A percentile compares a stretch with the other conserved stretches of the same genome.
phyloP scores from a whole-genome alignment of 78 protist species.

The Monosiga brevicollis region DNA sequence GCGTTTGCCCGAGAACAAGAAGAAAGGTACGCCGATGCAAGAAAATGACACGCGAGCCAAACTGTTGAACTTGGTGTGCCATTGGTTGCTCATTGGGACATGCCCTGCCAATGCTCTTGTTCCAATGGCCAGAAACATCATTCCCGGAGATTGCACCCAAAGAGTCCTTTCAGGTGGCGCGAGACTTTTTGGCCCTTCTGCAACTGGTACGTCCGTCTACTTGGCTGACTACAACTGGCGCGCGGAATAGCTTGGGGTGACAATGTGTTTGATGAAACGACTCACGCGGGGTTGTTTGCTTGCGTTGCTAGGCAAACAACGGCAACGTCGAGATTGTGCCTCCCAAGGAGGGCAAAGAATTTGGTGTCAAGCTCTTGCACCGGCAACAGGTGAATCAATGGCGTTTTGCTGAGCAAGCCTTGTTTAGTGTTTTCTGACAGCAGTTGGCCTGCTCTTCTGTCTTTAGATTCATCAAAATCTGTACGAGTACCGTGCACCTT shows the following conservation, averaged over 20 bases:
- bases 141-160: neutral
- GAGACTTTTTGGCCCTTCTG: slow-evolving; percentile 25
- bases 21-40: neutral
- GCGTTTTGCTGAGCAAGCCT: neutral
- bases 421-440: neutral
- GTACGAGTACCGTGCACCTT: too few species aligned
- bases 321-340: neutral
- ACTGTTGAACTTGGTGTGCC: neutral
- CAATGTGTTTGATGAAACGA: too few species aligned
- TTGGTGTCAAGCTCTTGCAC: too few species aligned
- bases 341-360: neutral
- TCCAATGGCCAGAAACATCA: neutral
- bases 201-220: too few species aligned
- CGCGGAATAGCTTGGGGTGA: too few species aligned
- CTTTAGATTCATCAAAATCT: neutral
- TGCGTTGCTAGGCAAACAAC: too few species aligned
- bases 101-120: neutral
- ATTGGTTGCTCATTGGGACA: neutral
- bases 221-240: too few species aligned
- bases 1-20: neutral
- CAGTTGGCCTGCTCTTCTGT: neutral
- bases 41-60: neutral
- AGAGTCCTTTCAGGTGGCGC: neutral
- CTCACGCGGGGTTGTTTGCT: too few species aligned
- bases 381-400: too few species aligned